Percentiles rank a stretch among this genome's conserved stretches.
phyloP scores from a whole-genome alignment of 371 early-diverging fungal species.

The Lichtheimia ramosa region DNA sequence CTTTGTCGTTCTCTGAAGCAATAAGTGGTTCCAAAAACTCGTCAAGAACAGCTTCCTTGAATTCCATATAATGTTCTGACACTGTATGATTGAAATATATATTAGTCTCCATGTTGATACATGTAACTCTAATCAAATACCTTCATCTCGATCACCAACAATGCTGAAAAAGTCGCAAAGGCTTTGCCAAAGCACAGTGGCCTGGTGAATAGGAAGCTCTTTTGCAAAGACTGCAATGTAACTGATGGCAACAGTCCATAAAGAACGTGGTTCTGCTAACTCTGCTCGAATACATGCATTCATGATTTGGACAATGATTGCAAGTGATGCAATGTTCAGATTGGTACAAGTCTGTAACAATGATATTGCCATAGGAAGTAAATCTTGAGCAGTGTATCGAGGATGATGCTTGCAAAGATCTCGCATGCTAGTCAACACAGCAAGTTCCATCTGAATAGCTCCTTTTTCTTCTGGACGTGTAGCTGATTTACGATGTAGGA shows the following conservation, averaged over 20 bases:
- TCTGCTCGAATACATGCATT: constrained; percentile 45
- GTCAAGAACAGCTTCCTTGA: constrained; percentile 41
- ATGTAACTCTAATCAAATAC: constrained; percentile 24
- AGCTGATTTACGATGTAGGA: constrained; percentile 44
- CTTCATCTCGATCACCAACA: constrained; percentile 51
- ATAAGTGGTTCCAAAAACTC: constrained; percentile 43
- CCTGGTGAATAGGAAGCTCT: constrained; percentile 10
- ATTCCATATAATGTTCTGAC: constrained; percentile 49
- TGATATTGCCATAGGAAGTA: constrained; percentile 54
- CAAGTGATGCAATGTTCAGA: constrained; percentile 45
- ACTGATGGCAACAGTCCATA: constrained; percentile 52
- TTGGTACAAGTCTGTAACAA: constrained; percentile 50
- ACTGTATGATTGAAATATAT: constrained; percentile 20
- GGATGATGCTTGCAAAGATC: constrained; percentile 47
- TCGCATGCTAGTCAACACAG: constrained; percentile 53
- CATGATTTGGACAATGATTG: constrained; percentile 47
- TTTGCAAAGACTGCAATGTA: constrained; percentile 53
- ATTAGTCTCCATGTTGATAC: neutral
- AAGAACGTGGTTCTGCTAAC: constrained; percentile 55
- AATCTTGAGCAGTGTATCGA: constrained; percentile 48
- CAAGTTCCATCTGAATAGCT: constrained; percentile 52
- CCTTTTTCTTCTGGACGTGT: constrained; percentile 19
- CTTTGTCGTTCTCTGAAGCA: constrained; percentile 22
- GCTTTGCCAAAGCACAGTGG: constrained; percentile 18
- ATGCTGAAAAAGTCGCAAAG: constrained; percentile 51